These are phyloP conservation scores for Lentinula sp. DNA, from an alignment of 768 basidiomycete genomes.

Conservation along the genomic window DNA sequence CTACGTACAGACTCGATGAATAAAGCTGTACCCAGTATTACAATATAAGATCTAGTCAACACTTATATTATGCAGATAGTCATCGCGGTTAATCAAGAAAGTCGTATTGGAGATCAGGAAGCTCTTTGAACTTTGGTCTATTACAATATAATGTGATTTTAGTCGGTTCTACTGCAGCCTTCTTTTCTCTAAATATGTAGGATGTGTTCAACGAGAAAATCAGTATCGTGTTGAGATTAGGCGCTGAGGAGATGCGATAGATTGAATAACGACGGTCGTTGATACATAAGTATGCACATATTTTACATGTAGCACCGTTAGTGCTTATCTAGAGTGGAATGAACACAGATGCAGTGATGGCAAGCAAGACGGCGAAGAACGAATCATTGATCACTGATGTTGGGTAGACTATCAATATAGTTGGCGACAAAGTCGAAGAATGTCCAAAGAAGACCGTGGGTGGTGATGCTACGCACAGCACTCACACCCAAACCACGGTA, in stretches of 20 bases:
- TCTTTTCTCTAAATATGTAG: too few species aligned
- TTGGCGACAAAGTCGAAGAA: slow-evolving; percentile 76
- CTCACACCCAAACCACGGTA: slow-evolving; percentile 95
- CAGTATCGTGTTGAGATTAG: too few species aligned
- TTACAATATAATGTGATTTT: too few species aligned
- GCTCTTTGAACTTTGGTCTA: too few species aligned
- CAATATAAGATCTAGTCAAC: neutral
- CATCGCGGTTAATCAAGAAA: too few species aligned
- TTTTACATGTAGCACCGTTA: too few species aligned
- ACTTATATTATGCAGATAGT: neutral
- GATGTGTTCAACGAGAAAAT: too few species aligned
- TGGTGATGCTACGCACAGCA: slow-evolving; percentile 85
- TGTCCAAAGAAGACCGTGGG: slow-evolving; percentile 92
- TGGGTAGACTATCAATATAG: slow-evolving; percentile 62
- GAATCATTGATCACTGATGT: neutral
- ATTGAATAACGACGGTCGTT: neutral
- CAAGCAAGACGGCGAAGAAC: neutral
- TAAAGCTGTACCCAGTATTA: neutral
- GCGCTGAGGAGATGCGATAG: neutral
- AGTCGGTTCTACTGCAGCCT: too few species aligned
- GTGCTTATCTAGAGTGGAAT: neutral
- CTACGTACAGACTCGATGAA: slow-evolving; percentile 73
- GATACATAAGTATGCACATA: neutral
- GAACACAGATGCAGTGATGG: neutral
- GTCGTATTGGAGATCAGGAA: too few species aligned